Evolutionary conservation across 129 eudicot genomes (phyloP).

Genomic region (Flaveria robusta): DNA sequence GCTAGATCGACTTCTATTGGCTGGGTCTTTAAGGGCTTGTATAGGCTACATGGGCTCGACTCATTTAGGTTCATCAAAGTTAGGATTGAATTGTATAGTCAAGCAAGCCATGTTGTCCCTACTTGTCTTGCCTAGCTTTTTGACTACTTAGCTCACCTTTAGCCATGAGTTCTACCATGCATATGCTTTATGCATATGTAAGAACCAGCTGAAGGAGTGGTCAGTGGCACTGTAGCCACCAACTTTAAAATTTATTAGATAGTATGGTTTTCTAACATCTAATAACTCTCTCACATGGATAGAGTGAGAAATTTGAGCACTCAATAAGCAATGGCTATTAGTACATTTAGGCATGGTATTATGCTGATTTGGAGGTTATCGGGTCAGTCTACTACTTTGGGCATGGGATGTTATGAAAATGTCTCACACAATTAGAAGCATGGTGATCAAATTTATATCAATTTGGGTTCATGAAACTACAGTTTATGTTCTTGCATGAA

Average conservation of each 20-base stretch:
- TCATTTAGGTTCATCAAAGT: not conserved
- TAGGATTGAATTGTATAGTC: not conserved
- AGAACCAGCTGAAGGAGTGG: not conserved
- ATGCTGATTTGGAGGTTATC: not conserved
- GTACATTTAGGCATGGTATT: not conserved
- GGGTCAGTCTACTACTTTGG: not conserved
- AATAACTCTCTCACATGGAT: not conserved
- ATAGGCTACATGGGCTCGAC: not conserved
- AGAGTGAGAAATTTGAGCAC: not conserved
- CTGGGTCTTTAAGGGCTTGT: not conserved
- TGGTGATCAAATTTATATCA: not conserved
- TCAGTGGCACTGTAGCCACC: no score
- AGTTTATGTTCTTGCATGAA: not conserved
- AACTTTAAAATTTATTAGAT: no score
- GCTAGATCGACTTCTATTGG: not conserved
- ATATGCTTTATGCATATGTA: not conserved
- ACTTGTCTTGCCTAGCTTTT: not conserved
- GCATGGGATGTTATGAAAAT: not conserved
- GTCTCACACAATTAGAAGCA: constrained; percentile 7
- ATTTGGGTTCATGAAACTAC: not conserved
- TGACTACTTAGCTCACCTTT: not conserved
- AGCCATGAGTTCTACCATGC: not conserved
- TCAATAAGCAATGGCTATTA: not conserved
- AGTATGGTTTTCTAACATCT: not conserved
- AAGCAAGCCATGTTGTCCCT: not conserved